Conservation (phyloP, 2,329 filamentous ascomycete genomes). For the Claviceps maximensis region DNA sequence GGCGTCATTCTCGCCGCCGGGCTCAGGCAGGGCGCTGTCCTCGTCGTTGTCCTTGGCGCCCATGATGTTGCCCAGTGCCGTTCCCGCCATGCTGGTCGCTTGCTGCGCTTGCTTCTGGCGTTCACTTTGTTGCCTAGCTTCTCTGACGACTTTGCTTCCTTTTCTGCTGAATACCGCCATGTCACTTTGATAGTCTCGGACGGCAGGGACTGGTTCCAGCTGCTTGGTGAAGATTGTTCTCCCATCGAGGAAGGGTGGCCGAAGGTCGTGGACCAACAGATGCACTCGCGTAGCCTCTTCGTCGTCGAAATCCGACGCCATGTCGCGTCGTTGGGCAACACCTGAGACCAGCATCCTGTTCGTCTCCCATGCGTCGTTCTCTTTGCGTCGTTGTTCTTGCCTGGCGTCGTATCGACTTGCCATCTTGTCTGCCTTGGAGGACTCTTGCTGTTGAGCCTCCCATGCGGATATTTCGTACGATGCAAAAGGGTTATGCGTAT, state of each 20-base stretch:
- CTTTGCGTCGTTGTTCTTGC: slow-evolving; percentile 74
- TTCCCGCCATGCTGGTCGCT: slow-evolving; percentile 85
- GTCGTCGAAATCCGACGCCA: slow-evolving; percentile 76
- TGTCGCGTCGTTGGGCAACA: slow-evolving; percentile 78
- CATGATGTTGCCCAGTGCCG: slow-evolving; percentile 86
- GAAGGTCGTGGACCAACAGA: slow-evolving; percentile 82
- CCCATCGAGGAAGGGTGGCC: slow-evolving; percentile 88
- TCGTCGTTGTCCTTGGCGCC: slow-evolving; percentile 87
- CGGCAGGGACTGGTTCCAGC: slow-evolving; percentile 83
- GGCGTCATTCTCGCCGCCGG: slow-evolving; percentile 50
- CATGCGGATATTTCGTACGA: slow-evolving; percentile 60
- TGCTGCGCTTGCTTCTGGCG: slow-evolving; percentile 89
- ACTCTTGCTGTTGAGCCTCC: slow-evolving; percentile 67
- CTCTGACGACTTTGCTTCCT: slow-evolving; percentile 84
- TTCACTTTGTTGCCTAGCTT: slow-evolving; percentile 83
- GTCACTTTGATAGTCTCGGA: slow-evolving; percentile 88
- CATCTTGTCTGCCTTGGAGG: slow-evolving; percentile 68
- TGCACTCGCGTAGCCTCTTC: slow-evolving; percentile 84
- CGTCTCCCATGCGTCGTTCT: slow-evolving; percentile 96
- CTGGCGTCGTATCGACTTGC: slow-evolving; percentile 53
- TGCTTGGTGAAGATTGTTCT: slow-evolving; percentile 96
- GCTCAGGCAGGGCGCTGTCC: slow-evolving; percentile 71
- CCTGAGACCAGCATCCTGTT: slow-evolving; percentile 97
- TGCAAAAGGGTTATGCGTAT: slow-evolving; percentile 85
- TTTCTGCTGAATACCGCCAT: slow-evolving; percentile 98